A percentile compares a stretch with the other conserved stretches of the same genome.
Evolutionary conservation across 1,139 yeast species (phyloP).

Genomic region (Suhomyces chickasaworum): DNA sequence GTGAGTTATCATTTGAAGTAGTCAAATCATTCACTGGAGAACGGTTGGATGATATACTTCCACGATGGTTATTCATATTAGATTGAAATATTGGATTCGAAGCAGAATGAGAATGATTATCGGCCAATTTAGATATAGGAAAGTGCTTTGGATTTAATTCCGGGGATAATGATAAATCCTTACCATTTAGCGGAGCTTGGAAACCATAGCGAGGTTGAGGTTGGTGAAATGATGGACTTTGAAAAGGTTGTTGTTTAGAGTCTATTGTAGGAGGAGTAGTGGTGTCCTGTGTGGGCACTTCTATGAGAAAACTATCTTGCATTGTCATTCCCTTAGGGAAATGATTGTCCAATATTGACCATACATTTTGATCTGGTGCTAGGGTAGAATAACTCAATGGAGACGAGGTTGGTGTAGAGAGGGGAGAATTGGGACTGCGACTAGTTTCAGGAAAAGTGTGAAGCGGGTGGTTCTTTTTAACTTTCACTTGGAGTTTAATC

Average conservation of each 20-base stretch:
- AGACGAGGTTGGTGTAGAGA: conserved; percentile 6
- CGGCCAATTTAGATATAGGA: conserved; percentile 10
- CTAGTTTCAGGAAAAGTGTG: conserved; percentile 13
- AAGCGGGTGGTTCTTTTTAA: conserved; percentile 8
- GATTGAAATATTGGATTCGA: not conserved
- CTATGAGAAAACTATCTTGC: conserved; percentile 66
- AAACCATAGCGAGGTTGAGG: conserved; percentile 19
- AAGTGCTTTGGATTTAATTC: conserved; percentile 13
- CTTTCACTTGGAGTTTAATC: conserved; percentile 32
- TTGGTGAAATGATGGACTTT: conserved; percentile 11
- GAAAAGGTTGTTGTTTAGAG: not conserved
- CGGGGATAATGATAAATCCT: conserved; percentile 37
- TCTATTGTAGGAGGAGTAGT: not conserved
- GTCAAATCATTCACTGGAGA: not conserved
- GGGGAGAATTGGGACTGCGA: conserved; percentile 13
- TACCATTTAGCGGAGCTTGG: conserved; percentile 23
- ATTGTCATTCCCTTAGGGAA: conserved; percentile 72
- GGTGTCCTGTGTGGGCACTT: conserved; percentile 30
- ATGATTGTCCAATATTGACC: conserved; percentile 57
- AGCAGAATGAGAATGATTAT: not conserved
- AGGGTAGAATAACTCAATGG: conserved; percentile 31
- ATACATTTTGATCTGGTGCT: conserved; percentile 68
- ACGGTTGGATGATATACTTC: not conserved
- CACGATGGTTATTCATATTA: not conserved
- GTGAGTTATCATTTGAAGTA: conserved; percentile 20